phyloP scores from a whole-genome alignment of 108 stramenopile genomes.

The Conticribra guillardii region DNA sequence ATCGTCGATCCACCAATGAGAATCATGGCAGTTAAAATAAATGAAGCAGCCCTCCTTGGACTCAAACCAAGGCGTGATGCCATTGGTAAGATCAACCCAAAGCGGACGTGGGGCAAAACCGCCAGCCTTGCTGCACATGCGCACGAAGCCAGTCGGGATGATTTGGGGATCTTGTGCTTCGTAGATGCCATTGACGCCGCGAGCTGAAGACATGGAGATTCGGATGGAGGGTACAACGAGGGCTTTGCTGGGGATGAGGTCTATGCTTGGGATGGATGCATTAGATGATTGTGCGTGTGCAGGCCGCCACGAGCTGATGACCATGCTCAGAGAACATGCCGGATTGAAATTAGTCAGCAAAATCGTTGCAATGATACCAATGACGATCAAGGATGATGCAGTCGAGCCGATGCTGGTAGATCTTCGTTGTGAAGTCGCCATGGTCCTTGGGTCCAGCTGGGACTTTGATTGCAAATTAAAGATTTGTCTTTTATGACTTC shows the following conservation, averaged over 20 bases:
- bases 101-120: slow-evolving; percentile 41
- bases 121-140: slow-evolving; percentile 36
- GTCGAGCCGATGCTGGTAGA: too few relatives aligned
- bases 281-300: too few relatives aligned
- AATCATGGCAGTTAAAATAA: slow-evolving; percentile 35
- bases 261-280: too few relatives aligned
- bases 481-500: too few relatives aligned
- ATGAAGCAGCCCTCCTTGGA: slow-evolving; percentile 31
- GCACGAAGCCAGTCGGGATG: slow-evolving; percentile 36
- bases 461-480: too few relatives aligned
- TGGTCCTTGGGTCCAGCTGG: too few relatives aligned
- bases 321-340: too few relatives aligned
- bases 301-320: too few relatives aligned
- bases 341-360: too few relatives aligned
- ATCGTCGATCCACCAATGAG: slow-evolving; percentile 39
- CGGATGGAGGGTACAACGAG: slow-evolving; percentile 17
- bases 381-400: too few relatives aligned
- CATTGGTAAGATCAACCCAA: slow-evolving; percentile 36
- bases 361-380: too few relatives aligned
- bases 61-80: slow-evolving; percentile 44
- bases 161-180: slow-evolving; percentile 24
- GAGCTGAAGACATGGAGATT: slow-evolving; percentile 13
- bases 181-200: slow-evolving; percentile 29
- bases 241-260: background rate
- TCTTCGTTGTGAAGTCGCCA: too few relatives aligned